These are phyloP conservation scores for Berberis thunbergii DNA, from an alignment of 164 flowering plant species.

Conservation along the genomic window DNA sequence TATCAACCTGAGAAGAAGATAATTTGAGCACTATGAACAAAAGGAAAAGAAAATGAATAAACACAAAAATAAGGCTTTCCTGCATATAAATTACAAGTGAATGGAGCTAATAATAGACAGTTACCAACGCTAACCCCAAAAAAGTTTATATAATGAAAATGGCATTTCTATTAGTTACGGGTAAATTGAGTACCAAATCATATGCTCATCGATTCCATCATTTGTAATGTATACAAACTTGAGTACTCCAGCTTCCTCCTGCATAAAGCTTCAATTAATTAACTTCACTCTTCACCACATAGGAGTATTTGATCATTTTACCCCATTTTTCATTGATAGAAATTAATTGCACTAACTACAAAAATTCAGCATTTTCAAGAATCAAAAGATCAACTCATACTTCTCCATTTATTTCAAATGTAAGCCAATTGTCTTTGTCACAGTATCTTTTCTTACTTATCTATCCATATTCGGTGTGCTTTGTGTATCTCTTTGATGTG, in stretches of 20 bases:
- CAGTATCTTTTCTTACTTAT: too few species aligned
- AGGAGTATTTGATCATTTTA: not conserved
- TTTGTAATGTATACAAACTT: slow-evolving; percentile 71
- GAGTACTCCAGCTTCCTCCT: slow-evolving; percentile 86
- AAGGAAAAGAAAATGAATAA: not conserved
- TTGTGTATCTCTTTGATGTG: too few species aligned
- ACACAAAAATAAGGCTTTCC: not conserved
- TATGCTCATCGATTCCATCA: slow-evolving; percentile 84
- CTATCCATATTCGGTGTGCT: too few species aligned
- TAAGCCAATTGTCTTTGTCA: not conserved
- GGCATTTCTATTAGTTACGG: not conserved
- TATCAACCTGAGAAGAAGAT: slow-evolving; percentile 53
- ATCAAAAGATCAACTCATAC: not conserved
- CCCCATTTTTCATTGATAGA: too few species aligned
- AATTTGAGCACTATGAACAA: not conserved
- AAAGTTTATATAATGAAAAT: too few species aligned
- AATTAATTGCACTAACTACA: not conserved
- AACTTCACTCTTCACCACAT: not conserved
- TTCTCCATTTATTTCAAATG: not conserved
- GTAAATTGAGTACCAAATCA: slow-evolving; percentile 69
- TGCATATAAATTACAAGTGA: too few species aligned
- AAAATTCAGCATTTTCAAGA: not conserved
- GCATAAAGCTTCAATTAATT: slow-evolving; percentile 8
- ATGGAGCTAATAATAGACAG: too few species aligned
- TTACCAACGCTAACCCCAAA: too few species aligned